Base-by-base conservation (phyloP, 2,329 filamentous ascomycete species). In the Exophiala viscosa region DNA sequence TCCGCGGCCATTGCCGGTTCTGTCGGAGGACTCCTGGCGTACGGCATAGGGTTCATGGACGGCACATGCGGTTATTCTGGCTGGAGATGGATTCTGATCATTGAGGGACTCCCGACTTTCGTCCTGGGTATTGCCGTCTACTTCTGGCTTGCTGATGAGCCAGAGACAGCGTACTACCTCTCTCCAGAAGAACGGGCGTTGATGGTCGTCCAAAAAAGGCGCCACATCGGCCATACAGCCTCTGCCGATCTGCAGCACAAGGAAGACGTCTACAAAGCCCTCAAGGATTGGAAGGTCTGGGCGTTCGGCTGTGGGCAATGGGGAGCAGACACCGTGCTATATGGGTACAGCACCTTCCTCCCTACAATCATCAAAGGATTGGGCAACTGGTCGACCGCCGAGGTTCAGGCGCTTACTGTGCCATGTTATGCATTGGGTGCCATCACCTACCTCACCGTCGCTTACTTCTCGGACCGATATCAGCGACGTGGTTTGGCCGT, bases 261-360 rank as follows among this genome's bases (percentile, higher is more conserved):
- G 69, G 66, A 70, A 7, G 87, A 91, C 62, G 85, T 88, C 64
- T 71, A 76, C 58, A 80, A 79, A 50, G 86, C 84, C 0, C 81
- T 88, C 54, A 78, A 74, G 58, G 88, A 92, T 68, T 90, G 86
- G 86, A 90, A 87, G 66, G 81, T 88, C 18, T 89, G 84, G 76
- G 70, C 78, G 1, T 90, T 90, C 65, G 84, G 78, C 58, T 67
- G 82, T 34, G 85, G 76, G 4, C 85, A 89, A 66, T 90, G 90
- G 64, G 85, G 86, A 3, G 77, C 79, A 13, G 86, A 90, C 63
- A 88, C 84, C 1, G 87, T 90, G 81, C 75, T 91, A 0, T 91
- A 91, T 63, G 86, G 87, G 3, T 90, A 84, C 67, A 86, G 83
- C 45, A 90, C 86, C 0, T 91, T 91, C 65, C 70, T 92, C 40